Evolutionary conservation across 2,329 filamentous ascomycete species (phyloP).

Genomic region (Penicillium brevicompactum): DNA sequence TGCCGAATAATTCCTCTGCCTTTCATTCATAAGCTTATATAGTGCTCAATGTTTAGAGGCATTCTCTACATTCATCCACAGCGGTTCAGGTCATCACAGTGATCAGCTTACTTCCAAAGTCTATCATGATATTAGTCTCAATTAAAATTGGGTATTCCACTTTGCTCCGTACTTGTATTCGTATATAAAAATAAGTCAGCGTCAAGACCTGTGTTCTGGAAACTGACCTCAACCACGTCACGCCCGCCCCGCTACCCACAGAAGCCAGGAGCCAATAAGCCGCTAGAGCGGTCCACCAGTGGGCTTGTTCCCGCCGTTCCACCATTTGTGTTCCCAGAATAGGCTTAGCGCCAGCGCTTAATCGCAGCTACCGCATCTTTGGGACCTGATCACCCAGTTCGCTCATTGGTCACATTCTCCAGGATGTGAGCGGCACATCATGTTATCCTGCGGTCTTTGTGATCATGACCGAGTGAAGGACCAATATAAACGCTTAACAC

Average conservation of each 20-base stretch:
- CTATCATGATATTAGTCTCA: neutral
- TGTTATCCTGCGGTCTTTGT: constrained; percentile 1
- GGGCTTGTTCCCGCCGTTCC: neutral
- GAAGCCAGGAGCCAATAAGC: neutral
- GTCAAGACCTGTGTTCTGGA: neutral
- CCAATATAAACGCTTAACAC: constrained; percentile 8
- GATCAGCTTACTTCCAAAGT: neutral
- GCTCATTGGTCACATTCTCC: neutral
- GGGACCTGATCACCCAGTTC: neutral
- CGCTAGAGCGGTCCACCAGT: neutral
- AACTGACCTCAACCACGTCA: neutral
- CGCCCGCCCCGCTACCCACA: neutral
- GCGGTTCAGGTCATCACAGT: too few relatives aligned
- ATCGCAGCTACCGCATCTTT: neutral
- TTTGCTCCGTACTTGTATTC: neutral
- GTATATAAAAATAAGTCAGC: neutral
- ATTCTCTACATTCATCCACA: too few relatives aligned
- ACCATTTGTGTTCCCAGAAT: neutral
- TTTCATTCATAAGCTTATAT: too few relatives aligned
- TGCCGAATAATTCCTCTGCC: too few relatives aligned
- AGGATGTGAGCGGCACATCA: neutral
- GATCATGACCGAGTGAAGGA: neutral
- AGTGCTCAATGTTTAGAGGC: too few relatives aligned
- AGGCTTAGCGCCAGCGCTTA: constrained; percentile 11
- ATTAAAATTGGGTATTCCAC: neutral